Base-by-base conservation (phyloP, 192 early-diverging fungal species). In the Chytriomyces sp. region DNA sequence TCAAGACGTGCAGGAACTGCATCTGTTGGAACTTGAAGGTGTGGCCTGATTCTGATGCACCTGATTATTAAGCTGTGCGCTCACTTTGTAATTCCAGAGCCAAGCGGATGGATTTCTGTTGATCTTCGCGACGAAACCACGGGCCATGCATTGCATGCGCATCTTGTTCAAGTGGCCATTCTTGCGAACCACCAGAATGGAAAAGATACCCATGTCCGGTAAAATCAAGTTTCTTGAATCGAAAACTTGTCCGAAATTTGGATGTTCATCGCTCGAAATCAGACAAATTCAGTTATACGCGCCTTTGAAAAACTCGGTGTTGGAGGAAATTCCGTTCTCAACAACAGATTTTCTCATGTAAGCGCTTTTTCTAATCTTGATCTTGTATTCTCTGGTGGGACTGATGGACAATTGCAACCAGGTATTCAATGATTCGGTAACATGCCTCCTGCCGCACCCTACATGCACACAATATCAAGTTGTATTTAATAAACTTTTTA, bases 121-220 rank as follows among this genome's bases (percentile, higher is more conserved):
- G 81, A 79, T 23, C 69, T 95, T 6, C 83, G 72, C 43, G 84
- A 87, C 50, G 82, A 73, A 78, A 44, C 73, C 50, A 69, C 83
- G 82, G 67, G 80, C 82, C 64, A 77, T 65, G 90, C 91, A 2
- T 77, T 94, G 28, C 84, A 86, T 7, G 85, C 89, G 0, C 84
- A 90, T 76, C 60, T 91, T 26, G 68, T 96, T 13, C 95, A 95
- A 78, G 79, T 96, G 23, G 83, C 83, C 7, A 82, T 96, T 11
- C 68, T 91, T 3, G 79, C 82, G 5, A 95, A 95, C 72, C 91
- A 93, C 64, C 91, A 91, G 74, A 91, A 93, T 69, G 95, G 95
- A 20, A 91, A 91, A 73, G 95, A 96, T 79, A 93, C 92, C 0
- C 95, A 95, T 77, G 80, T 96, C 35, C 87, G 95, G 35, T 92